A percentile compares a stretch with the other conserved stretches of the same genome.
Conservation (phyloP, 345 rosid genomes). For the Salix viminalis region DNA sequence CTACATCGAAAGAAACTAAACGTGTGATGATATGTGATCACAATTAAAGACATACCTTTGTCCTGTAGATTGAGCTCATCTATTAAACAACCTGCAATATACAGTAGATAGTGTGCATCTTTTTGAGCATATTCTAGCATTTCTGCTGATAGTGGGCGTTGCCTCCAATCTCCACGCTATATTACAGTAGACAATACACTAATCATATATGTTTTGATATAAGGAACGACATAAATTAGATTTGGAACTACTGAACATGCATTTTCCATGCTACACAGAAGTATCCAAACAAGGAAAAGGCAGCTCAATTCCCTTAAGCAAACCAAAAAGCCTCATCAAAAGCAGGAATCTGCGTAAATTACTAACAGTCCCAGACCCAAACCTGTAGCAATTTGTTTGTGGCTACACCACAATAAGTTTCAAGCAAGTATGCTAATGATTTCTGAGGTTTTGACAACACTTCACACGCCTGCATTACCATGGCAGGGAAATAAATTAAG, state of each 20-base stretch:
- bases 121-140: slow-evolving; percentile 78
- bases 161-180: slow-evolving; percentile 99
- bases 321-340: slow-evolving; percentile 9
- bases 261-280: background rate
- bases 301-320: background rate
- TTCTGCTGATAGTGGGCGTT: slow-evolving; percentile 70
- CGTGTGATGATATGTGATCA: background rate
- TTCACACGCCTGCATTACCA: slow-evolving; percentile 70
- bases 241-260: background rate
- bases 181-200: slow-evolving; percentile 13
- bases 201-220: background rate
- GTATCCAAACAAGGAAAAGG: background rate
- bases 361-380: slow-evolving; percentile 10
- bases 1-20: background rate
- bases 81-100: slow-evolving; percentile 58
- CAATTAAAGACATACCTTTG: slow-evolving; percentile 43
- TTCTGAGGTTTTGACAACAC: slow-evolving; percentile 79
- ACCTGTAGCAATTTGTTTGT: slow-evolving; percentile 90
- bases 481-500: slow-evolving; percentile 3
- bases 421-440: slow-evolving; percentile 85
- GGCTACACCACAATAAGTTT: slow-evolving; percentile 64
- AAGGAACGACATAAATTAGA: background rate
- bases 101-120: slow-evolving; percentile 79
- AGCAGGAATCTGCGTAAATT: background rate
- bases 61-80: slow-evolving; percentile 57